phyloP scores from a whole-genome alignment of 1,139 yeast genomes.

The Pichia sp. region DNA sequence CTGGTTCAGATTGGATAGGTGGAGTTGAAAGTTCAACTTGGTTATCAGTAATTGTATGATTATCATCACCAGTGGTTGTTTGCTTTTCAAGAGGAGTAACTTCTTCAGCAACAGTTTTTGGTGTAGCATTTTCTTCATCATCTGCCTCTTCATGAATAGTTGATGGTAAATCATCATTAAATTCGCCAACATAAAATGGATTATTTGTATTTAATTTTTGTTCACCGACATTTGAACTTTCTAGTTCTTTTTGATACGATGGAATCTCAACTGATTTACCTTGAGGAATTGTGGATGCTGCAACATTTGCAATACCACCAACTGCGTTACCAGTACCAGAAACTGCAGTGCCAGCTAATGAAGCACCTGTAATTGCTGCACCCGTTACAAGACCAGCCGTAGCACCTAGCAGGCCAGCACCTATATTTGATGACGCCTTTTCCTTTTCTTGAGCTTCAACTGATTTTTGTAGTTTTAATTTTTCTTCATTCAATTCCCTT shows the following conservation, averaged over 20 bases:
- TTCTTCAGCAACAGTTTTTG: not conserved
- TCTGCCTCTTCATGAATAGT: conserved; percentile 15
- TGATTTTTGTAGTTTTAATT: conserved; percentile 3
- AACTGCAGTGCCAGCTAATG: conserved; percentile 13
- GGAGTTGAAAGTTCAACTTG: not conserved
- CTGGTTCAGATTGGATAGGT: not conserved
- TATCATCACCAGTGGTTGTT: not conserved
- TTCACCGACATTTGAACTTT: conserved; percentile 11
- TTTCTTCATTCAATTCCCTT: conserved; percentile 7
- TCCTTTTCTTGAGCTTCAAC: conserved; percentile 5
- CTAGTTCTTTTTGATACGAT: conserved; percentile 6
- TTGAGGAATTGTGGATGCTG: conserved; percentile 6
- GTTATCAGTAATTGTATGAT: not conserved
- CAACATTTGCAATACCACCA: conserved; percentile 5
- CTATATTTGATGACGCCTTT: conserved; percentile 7
- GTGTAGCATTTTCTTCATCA: conserved; percentile 8
- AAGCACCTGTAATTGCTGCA: conserved; percentile 14
- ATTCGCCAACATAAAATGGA: conserved; percentile 15
- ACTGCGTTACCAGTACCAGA: conserved; percentile 1
- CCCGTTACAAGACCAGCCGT: conserved; percentile 15
- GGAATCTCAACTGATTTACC: conserved; percentile 13
- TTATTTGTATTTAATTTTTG: conserved; percentile 10
- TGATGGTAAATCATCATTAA: conserved; percentile 15
- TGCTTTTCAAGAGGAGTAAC: not conserved
- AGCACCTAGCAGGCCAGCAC: conserved; percentile 3